Evolutionary conservation across 2,329 filamentous ascomycete species (phyloP), one percentile per base, ranked within the genome.

Genomic region (Lasiodiplodia theobromae): DNA sequence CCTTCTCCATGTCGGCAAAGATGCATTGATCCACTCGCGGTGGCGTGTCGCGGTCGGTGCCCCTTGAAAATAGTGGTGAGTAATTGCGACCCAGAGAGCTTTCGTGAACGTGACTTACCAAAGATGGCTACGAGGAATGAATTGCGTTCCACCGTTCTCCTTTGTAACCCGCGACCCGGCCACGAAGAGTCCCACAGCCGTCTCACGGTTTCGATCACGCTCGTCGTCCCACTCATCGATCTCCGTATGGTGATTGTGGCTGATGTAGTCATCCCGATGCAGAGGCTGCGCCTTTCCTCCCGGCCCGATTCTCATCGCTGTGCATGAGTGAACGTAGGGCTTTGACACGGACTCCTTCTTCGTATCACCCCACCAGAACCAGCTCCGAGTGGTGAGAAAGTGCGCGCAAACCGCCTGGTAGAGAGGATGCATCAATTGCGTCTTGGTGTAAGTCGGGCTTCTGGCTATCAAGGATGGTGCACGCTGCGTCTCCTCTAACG

Each of bases 361-460:
- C 38, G 74, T 70, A 11, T 75, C 67, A 28, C 75, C 75, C 69
- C 72, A 74, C 75, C 75, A 78, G 68, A 73, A 76, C 69, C 70
- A 72, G 67, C 69, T 72, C 7, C 71, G 71, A 18, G 73, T 75
- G 1, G 75, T 76, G 2, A 78, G 68, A 21, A 78, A 74, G n/a
- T 74, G 69, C 5, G 72, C 72, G 67, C 72, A 74, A 11, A 76
- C 70, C 3, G 69, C 68, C 31, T 73, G 74, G 44, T 74, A 78
- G 2, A 77, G 69, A 0, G 73, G 74, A 23, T 77, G 71, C 72
- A 75, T 75, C 18, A 76, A 8, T 40, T 71, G 69, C 2, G 69
- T 71, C 21, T 63, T 51, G 1, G 66, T 67, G 34, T 70, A 71
- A 7, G 71, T 71, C 21, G 70, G 66, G 47, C 70, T 71, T 14